A percentile compares a stretch with the other conserved stretches of the same genome.
Conservation (phyloP, 441 rosid species). For the Pelargonium citronellum region DNA sequence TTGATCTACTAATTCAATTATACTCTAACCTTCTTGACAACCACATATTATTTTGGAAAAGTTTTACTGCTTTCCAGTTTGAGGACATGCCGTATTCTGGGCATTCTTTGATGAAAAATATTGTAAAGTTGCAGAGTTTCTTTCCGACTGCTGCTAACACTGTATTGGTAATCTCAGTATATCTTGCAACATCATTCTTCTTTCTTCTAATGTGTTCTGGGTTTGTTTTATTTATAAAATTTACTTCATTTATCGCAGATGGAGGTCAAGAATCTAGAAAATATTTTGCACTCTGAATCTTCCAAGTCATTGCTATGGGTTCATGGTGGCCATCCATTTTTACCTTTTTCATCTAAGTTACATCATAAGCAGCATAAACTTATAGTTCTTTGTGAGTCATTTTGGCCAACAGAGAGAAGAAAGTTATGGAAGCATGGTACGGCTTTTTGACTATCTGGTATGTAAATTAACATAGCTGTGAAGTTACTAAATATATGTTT, state of each 20-base stretch:
- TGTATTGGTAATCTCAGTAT: constrained; percentile 47
- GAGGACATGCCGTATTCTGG: constrained; percentile 49
- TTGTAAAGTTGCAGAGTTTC: constrained; percentile 37
- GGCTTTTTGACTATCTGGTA: constrained; percentile 16
- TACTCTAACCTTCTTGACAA: constrained; percentile 56
- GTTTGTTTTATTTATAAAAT: constrained; percentile 2
- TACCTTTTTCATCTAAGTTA: constrained; percentile 53
- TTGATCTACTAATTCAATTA: constrained; percentile 41
- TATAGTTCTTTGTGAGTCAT: constrained; percentile 47
- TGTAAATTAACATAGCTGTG: neutral
- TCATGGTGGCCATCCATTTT: constrained; percentile 87
- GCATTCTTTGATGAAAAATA: constrained; percentile 51
- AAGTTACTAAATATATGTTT: constrained; percentile 1
- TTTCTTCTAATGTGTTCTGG: constrained; percentile 10
- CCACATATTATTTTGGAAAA: constrained; percentile 68
- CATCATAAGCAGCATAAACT: constrained; percentile 51
- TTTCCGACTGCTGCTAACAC: constrained; percentile 51
- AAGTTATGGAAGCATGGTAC: constrained; percentile 47
- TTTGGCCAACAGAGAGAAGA: constrained; percentile 50
- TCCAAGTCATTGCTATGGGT: constrained; percentile 81
- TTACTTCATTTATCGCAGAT: constrained; percentile 32
- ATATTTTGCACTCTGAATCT: constrained; percentile 36
- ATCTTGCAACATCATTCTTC: constrained; percentile 10
- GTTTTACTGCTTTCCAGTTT: constrained; percentile 41
- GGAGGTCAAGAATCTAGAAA: constrained; percentile 49